A percentile compares a stretch with the other conserved stretches of the same genome.
Conservation (phyloP, 495 filamentous ascomycete genomes). For the Daldinia caldariorum region DNA sequence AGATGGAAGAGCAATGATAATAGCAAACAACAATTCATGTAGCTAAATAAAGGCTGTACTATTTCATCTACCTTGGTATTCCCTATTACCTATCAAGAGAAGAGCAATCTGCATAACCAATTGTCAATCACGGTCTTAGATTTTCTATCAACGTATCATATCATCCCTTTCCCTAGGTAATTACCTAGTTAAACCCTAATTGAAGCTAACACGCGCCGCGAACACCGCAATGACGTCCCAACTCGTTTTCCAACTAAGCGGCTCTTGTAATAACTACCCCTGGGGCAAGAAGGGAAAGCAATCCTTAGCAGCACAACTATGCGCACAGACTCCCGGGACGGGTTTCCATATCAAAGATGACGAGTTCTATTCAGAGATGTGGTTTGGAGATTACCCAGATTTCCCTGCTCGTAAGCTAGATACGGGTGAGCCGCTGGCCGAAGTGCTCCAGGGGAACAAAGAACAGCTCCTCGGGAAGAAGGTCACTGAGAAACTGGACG, state of each 20-base stretch:
- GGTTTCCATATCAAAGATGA: constrained; percentile 76
- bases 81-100: neutral
- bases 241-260: constrained; percentile 61
- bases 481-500: constrained; percentile 69
- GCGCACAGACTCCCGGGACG: constrained; percentile 70
- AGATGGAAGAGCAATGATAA: neutral
- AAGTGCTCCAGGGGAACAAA: constrained; percentile 71
- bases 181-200: neutral
- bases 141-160: neutral
- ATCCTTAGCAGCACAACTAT: constrained; percentile 75
- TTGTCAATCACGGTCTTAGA: no score
- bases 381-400: constrained; percentile 83
- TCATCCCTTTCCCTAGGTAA: neutral
- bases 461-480: constrained; percentile 70
- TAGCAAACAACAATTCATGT: neutral
- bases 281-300: constrained; percentile 77
- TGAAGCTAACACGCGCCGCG: neutral
- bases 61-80: neutral
- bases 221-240: constrained; percentile 34
- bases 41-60: neutral
- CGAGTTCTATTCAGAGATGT: constrained; percentile 73
- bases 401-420: constrained; percentile 70
- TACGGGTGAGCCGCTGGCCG: constrained; percentile 70
- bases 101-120: neutral
- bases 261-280: constrained; percentile 65